A percentile compares a stretch with the other conserved stretches of the same genome.
phyloP scores from a whole-genome alignment of 352 stramenopile genomes.

The Globisporangium nodosum region DNA sequence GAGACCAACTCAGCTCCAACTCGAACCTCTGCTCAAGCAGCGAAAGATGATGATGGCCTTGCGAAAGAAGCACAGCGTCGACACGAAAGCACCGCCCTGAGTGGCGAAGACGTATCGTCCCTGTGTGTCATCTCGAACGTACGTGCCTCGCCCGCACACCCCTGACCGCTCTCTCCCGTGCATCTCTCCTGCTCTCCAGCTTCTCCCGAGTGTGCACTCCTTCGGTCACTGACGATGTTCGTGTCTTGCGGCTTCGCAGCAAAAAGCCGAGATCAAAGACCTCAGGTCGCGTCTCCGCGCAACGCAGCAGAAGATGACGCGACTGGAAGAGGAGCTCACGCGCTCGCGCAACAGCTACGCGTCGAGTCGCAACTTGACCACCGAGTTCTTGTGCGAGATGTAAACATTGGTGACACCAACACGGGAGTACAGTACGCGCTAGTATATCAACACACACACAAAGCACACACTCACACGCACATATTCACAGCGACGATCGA shows the following conservation, averaged over 20 bases:
- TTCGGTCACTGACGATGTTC: not conserved
- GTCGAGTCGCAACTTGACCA: slow-evolving; percentile 39
- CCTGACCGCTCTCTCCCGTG: slow-evolving; percentile 9
- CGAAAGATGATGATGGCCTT: not conserved
- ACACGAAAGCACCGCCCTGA: not conserved
- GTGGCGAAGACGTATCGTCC: slow-evolving; percentile 1
- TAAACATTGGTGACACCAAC: slow-evolving; percentile 12
- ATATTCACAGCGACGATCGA: not conserved
- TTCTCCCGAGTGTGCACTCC: slow-evolving; percentile 1
- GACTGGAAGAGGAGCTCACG: slow-evolving; percentile 54
- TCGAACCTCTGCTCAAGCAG: not conserved
- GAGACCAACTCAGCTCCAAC: slow-evolving; percentile 4
- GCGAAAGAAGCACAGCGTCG: not conserved
- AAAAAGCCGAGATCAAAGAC: slow-evolving; percentile 53
- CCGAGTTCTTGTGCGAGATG: slow-evolving; percentile 67
- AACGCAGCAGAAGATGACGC: slow-evolving; percentile 46
- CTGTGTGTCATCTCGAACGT: slow-evolving; percentile 17
- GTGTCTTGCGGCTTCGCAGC: slow-evolving; percentile 20
- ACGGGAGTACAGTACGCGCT: slow-evolving; percentile 3
- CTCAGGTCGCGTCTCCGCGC: slow-evolving; percentile 42
- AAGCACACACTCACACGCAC: not conserved
- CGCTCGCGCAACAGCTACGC: slow-evolving; percentile 40
- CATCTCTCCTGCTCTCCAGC: not conserved
- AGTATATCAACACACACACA: not conserved
- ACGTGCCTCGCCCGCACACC: slow-evolving; percentile 6